Conservation (phyloP, 2,329 filamentous ascomycete species). For the Mycosphaerella sp. region DNA sequence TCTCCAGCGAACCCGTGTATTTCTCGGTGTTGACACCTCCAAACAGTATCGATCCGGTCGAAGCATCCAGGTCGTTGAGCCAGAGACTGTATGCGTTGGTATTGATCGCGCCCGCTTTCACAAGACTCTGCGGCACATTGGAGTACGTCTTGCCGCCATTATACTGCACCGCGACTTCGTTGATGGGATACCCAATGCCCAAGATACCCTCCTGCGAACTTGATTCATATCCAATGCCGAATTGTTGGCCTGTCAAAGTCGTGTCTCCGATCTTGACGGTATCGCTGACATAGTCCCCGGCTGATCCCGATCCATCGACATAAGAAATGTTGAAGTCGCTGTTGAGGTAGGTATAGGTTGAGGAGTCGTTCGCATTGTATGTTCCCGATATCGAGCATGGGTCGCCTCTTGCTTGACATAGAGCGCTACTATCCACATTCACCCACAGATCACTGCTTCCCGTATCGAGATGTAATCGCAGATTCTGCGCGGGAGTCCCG, state of each 20-base stretch:
- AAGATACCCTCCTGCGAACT: conserved; percentile 63
- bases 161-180: conserved; percentile 66
- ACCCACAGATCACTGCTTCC: conserved; percentile 59
- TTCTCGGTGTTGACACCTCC: conserved; percentile 75
- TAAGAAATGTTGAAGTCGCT: conserved; percentile 83
- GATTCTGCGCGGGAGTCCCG: conserved; percentile 50
- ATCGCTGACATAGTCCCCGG: conserved; percentile 75
- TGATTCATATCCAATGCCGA: conserved; percentile 64
- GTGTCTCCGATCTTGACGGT: conserved; percentile 55
- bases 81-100: conserved; percentile 64
- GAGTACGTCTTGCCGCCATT: conserved; percentile 46
- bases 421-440: conserved; percentile 56
- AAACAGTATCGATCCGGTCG: conserved; percentile 66
- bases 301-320: conserved; percentile 69
- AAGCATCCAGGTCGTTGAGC: conserved; percentile 53
- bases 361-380: conserved; percentile 65
- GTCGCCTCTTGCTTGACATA: conserved; percentile 46
- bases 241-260: conserved; percentile 55
- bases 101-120: conserved; percentile 55
- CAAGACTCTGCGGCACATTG: conserved; percentile 60
- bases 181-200: conserved; percentile 73
- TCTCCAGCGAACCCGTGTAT: conserved; percentile 57
- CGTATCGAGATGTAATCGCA: conserved; percentile 56
- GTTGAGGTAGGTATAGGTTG: conserved; percentile 66
- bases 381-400: conserved; percentile 58